A percentile compares a stretch with the other conserved stretches of the same genome.
Conservation (phyloP, 1,284 basidiomycete species). For the Ceratobasidium sp. region DNA sequence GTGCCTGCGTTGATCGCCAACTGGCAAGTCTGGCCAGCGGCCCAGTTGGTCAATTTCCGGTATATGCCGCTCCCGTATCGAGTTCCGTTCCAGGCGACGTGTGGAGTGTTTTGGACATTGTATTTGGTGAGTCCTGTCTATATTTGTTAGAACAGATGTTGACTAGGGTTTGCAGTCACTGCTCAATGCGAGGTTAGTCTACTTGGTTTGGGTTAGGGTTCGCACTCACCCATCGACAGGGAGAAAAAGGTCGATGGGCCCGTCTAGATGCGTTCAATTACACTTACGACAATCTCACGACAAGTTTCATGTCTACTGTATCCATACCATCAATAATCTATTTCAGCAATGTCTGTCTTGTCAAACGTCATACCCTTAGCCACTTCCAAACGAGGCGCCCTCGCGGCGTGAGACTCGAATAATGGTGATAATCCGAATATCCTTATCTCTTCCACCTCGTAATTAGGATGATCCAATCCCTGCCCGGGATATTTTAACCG, state of each 20-base stretch:
- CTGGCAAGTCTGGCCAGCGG: constrained; percentile 92
- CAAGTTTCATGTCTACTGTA: neutral
- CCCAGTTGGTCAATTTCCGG: constrained; percentile 88
- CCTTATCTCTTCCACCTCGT: too few relatives aligned
- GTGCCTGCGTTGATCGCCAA: constrained; percentile 86
- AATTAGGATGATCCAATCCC: too few relatives aligned
- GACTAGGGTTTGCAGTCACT: constrained; percentile 44
- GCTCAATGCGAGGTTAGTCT: constrained; percentile 50
- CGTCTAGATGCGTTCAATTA: too few relatives aligned
- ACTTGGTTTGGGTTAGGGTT: too few relatives aligned
- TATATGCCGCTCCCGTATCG: constrained; percentile 88
- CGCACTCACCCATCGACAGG: too few relatives aligned
- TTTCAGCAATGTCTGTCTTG: too few relatives aligned
- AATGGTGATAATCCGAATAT: too few relatives aligned
- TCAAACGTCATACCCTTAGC: too few relatives aligned
- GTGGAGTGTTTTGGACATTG: constrained; percentile 91
- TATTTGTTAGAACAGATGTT: neutral
- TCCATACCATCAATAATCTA: too few relatives aligned
- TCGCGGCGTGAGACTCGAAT: too few relatives aligned
- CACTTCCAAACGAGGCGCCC: too few relatives aligned
- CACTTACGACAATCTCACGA: neutral
- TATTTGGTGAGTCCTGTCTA: constrained; percentile 60
- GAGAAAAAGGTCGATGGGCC: constrained; percentile 22
- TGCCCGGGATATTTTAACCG: too few relatives aligned
- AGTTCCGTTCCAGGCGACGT: constrained; percentile 87